Evolutionary conservation across 805 yeast species (phyloP).

Genomic region (Metschnikowia lunata): DNA sequence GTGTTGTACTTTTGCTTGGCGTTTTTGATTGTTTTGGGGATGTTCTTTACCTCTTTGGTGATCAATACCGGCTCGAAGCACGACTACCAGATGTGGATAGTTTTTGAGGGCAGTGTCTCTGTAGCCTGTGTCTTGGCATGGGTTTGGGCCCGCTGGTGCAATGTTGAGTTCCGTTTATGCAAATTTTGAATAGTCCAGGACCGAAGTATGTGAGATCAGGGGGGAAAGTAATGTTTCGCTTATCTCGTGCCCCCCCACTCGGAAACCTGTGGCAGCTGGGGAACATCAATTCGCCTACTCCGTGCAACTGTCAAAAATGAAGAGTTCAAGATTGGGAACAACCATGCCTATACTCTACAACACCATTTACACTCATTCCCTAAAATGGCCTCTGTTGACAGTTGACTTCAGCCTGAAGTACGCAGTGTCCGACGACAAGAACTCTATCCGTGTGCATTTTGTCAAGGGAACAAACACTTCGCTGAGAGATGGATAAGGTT

Average conservation of each 20-base stretch:
- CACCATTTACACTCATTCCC: slow-evolving; percentile 61
- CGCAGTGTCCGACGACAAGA: slow-evolving; percentile 23
- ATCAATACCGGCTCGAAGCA: slow-evolving; percentile 9
- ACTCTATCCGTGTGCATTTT: slow-evolving; percentile 34
- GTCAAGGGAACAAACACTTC: slow-evolving; percentile 47
- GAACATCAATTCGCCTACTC: slow-evolving; percentile 34
- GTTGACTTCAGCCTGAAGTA: slow-evolving; percentile 62
- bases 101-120: slow-evolving; percentile 10
- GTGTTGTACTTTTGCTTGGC: slow-evolving; percentile 43
- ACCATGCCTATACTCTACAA: slow-evolving; percentile 76
- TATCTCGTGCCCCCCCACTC: slow-evolving; percentile 4
- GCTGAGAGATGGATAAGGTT: slow-evolving; percentile 40
- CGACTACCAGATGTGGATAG: slow-evolving; percentile 12
- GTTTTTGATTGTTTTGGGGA: slow-evolving; percentile 11
- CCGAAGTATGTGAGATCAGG: not conserved
- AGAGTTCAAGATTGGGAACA: slow-evolving; percentile 75
- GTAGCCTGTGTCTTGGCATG: slow-evolving; percentile 9
- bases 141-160: slow-evolving; percentile 14
- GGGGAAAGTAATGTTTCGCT: too few species aligned
- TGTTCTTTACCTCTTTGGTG: slow-evolving; percentile 11
- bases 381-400: slow-evolving; percentile 68
- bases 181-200: slow-evolving; percentile 2
- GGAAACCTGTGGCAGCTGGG: slow-evolving; percentile 20
- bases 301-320: slow-evolving; percentile 65
- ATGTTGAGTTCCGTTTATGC: slow-evolving; percentile 10